Conservation (phyloP, 2,329 filamentous ascomycete species). For the Zalaria obscura region DNA sequence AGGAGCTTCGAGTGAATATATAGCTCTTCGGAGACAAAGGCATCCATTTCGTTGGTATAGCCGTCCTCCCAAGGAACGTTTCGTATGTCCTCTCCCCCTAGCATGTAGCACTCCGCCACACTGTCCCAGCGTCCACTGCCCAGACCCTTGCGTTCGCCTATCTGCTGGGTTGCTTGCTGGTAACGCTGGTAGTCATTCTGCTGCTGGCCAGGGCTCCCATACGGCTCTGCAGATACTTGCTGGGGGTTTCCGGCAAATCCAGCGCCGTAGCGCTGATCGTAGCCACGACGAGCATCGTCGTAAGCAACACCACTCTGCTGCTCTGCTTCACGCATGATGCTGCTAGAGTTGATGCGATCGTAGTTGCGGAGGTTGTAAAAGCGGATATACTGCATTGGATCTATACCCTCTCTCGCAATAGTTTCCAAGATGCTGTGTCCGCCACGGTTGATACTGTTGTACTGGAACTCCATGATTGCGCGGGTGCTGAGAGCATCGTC, state of each 20-base stretch:
- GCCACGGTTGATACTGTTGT: conserved; percentile 63
- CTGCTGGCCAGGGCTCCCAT: conserved; percentile 11
- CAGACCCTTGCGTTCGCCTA: conserved; percentile 30
- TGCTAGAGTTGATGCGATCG: conserved; percentile 63
- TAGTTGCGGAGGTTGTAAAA: conserved; percentile 81
- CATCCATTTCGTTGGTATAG: conserved; percentile 41
- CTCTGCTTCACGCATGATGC: conserved; percentile 47
- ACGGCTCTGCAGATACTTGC: conserved; percentile 18
- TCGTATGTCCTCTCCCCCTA: conserved; percentile 55
- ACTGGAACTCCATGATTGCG: conserved; percentile 83
- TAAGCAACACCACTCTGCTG: conserved; percentile 51
- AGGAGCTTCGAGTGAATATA: conserved; percentile 57
- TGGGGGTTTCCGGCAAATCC: conserved; percentile 19
- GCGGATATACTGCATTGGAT: conserved; percentile 59
- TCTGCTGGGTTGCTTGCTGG: conserved; percentile 50
- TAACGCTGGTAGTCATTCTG: conserved; percentile 46
- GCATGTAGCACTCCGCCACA: conserved; percentile 73
- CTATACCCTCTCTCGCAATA: conserved; percentile 49
- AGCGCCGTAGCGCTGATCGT: conserved; percentile 39
- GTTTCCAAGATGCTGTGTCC: conserved; percentile 65
- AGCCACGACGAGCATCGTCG: conserved; percentile 48
- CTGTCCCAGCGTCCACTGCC: conserved; percentile 53
- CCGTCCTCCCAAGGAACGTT: conserved; percentile 45
- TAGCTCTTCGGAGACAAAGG: conserved; percentile 48
- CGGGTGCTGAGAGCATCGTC: conserved; percentile 63